Evolutionary conservation across 345 rosid species (phyloP).

Genomic region (Citrus mangshanensis): DNA sequence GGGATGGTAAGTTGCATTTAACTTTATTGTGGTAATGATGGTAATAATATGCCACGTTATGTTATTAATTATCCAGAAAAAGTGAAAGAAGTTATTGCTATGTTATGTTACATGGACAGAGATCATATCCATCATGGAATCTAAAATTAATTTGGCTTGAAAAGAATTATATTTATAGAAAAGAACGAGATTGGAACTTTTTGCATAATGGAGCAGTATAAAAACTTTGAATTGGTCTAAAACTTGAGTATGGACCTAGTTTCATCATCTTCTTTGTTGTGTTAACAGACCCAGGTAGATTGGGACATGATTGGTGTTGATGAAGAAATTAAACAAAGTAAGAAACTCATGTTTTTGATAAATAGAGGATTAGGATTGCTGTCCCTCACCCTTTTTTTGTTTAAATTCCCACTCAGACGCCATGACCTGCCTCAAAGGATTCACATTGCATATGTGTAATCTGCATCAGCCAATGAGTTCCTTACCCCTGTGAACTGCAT

Average conservation of each 20-base stretch:
- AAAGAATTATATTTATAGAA: not conserved
- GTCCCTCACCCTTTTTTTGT: not conserved
- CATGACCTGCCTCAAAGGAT: not conserved
- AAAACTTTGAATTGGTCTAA: not conserved
- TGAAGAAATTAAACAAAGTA: not conserved
- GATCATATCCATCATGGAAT: not conserved
- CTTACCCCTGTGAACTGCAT: not conserved
- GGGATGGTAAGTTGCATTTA: conserved; percentile 69
- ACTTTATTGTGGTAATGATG: not conserved
- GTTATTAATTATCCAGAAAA: not conserved
- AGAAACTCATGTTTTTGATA: not conserved
- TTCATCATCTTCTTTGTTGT: not conserved
- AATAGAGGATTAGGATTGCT: not conserved
- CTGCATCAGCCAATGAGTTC: not conserved
- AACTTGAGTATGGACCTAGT: not conserved
- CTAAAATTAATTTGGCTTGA: not conserved
- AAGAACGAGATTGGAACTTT: not conserved
- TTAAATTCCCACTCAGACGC: not conserved
- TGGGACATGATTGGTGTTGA: not conserved
- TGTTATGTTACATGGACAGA: not conserved
- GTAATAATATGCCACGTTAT: not conserved
- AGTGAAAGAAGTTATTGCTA: not conserved
- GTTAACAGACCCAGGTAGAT: not conserved
- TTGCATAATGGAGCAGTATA: not conserved
- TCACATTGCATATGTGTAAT: not conserved